Conservation (phyloP, 768 basidiomycete species). For the Ramaria sp. region DNA sequence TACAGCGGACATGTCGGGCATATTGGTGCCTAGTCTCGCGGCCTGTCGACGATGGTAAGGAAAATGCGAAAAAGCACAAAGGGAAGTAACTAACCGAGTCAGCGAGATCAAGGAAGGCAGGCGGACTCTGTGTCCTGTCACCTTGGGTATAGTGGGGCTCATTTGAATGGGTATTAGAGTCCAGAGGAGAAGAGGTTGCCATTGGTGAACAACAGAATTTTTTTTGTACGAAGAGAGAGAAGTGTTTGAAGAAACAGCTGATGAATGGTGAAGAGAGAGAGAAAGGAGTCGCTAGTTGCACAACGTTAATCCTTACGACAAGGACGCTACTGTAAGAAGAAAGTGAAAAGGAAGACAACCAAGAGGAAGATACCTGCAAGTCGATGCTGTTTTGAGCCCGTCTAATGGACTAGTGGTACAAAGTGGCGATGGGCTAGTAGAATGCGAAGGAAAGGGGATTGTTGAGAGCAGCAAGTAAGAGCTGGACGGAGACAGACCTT, state of each 20-base stretch:
- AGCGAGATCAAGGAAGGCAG: slow-evolving; percentile 87
- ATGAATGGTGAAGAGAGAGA: slow-evolving; percentile 4
- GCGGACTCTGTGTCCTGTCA: slow-evolving; percentile 77
- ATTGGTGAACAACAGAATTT: slow-evolving; percentile 1
- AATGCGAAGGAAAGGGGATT: not conserved
- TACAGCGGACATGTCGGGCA: slow-evolving; percentile 80
- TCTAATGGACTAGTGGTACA: slow-evolving; percentile 6
- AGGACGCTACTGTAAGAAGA: not conserved
- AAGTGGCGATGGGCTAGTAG: not conserved
- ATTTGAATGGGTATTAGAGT: slow-evolving; percentile 7
- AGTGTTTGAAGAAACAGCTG: slow-evolving; percentile 1
- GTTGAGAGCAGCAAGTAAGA: not conserved
- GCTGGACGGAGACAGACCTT: slow-evolving; percentile 1
- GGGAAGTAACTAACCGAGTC: slow-evolving; percentile 60
- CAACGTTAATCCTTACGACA: slow-evolving; percentile 6
- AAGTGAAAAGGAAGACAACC: not conserved
- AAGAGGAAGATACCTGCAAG: not conserved
- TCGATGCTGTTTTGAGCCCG: slow-evolving; percentile 6
- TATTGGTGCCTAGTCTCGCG: slow-evolving; percentile 76
- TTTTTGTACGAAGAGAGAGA: not conserved
- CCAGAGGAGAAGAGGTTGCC: not conserved
- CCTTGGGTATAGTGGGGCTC: slow-evolving; percentile 31
- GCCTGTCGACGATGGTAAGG: slow-evolving; percentile 33
- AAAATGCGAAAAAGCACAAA: slow-evolving; percentile 7
- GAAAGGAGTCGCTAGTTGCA: slow-evolving; percentile 8